phyloP scores from a whole-genome alignment of 208 protist genomes.

The Angomonas deanei region DNA sequence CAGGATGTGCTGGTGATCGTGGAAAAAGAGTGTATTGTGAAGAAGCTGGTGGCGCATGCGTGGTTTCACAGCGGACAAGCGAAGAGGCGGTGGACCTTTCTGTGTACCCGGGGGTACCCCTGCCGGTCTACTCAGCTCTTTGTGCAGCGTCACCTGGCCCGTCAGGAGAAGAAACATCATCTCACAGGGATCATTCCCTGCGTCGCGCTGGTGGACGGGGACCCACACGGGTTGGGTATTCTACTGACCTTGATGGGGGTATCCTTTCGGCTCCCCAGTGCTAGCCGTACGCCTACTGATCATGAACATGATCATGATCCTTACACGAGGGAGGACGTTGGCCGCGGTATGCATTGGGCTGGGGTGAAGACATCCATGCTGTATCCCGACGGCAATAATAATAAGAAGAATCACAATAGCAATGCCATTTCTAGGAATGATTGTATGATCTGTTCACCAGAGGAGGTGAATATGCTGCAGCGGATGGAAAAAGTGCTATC shows the following conservation, averaged over 20 bases:
- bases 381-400: too few relatives aligned
- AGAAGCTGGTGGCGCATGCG: constrained; percentile 22
- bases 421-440: too few relatives aligned
- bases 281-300: neutral
- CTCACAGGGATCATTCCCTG: constrained; percentile 29
- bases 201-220: constrained; percentile 66
- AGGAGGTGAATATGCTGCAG: too few relatives aligned
- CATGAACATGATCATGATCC: too few relatives aligned
- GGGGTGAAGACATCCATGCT: too few relatives aligned
- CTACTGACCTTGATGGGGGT: constrained; percentile 47
- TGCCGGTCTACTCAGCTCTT: constrained; percentile 53
- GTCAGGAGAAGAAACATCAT: neutral
- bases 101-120: constrained; percentile 80
- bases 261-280: neutral
- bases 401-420: neutral
- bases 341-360: too few relatives aligned
- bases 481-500: too few relatives aligned
- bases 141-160: constrained; percentile 33
- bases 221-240: constrained; percentile 77
- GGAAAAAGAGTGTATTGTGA: constrained; percentile 74
- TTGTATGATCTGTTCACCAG: too few relatives aligned
- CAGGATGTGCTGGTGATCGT: constrained; percentile 39
- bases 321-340: too few relatives aligned
- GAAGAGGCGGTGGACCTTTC: constrained; percentile 14
- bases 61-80: neutral